Base-by-base conservation (phyloP, 2,329 filamentous ascomycete species). In the Ascocoryne sarcoides region DNA sequence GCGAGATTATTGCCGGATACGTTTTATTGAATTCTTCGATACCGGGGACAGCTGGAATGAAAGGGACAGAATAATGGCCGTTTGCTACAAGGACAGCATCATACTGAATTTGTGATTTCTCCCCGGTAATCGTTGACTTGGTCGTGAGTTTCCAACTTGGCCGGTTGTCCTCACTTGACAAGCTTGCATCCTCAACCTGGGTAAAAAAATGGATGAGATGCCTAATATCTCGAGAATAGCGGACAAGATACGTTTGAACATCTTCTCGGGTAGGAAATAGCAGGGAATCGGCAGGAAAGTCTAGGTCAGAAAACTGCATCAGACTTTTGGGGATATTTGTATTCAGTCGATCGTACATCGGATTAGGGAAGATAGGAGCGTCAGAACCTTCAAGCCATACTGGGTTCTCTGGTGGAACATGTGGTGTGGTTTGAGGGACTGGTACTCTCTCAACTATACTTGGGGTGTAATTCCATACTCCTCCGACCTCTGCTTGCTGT, bases 241-340 rank as follows among this genome's bases (percentile, higher is more conserved):
- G 62, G 17, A 83, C 64, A 2, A 96, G 67, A 57, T 95, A 95
- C 16, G 75, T 60, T 46, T 82, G 73, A 2, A 95, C 84, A 18
- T 72, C 70, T 45, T 78, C 63, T 46, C 89, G 77, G 16, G 69
- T 72, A 0, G 90, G 90, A 52, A 90, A 94, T 1, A 94, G 68
- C 57, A 81, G 77, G 5, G 73, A 69, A 10, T 77, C 70, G 1
- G 68, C 54, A 0, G 75, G 70, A 54, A 92, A 92, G 1, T 71
- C 59, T 5, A 75, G 65, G 50, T 90, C 83, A 4, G 80, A 81
- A 60, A 80, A 95, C 3, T 71, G 67, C 90, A 96, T 96, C 38
- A 95, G 60, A 0, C 70, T 68, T 44, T 82, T 76, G 0, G 88
- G 84, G 35, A 95, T 88, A 60, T 96, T 96, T 16, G 89, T 88